Evolutionary conservation across 2,329 filamentous ascomycete genomes (phyloP).

Genomic region (Sporothrix phasma): DNA sequence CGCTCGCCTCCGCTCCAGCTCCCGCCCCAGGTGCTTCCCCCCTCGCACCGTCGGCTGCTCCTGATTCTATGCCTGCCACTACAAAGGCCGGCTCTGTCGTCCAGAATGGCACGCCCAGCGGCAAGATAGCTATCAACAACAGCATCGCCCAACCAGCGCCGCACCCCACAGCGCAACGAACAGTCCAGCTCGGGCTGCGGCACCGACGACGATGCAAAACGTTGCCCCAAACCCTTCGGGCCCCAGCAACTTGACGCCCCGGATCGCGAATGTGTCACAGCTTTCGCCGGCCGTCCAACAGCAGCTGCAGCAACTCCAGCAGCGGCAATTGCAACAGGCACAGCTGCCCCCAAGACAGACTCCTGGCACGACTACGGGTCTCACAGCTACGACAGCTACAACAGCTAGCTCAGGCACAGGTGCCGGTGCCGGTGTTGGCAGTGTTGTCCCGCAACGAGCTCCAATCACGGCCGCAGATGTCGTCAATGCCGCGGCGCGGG

Average conservation of each 20-base stretch:
- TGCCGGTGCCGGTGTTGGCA: background rate
- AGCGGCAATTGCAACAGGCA: background rate
- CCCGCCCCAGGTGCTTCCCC: too few species aligned
- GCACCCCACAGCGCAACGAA: background rate
- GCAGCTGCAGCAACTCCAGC: constrained; percentile 3
- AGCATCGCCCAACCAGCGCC: background rate
- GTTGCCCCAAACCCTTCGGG: background rate
- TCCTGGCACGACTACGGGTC: background rate
- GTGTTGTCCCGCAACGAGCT: background rate
- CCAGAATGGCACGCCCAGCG: background rate
- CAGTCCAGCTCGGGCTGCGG: background rate
- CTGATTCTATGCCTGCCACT: too few species aligned
- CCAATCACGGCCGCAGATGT: background rate
- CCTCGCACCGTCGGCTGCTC: too few species aligned
- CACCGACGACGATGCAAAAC: background rate
- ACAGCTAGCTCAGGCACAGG: background rate
- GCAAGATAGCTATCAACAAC: background rate
- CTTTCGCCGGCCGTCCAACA: background rate
- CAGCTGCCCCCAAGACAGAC: background rate
- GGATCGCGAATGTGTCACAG: background rate
- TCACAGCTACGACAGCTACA: too few species aligned
- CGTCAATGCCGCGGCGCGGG: background rate
- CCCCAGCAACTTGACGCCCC: background rate
- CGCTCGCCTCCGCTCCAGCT: background rate
- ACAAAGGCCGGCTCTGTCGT: too few species aligned